Evolutionary conservation across 495 filamentous ascomycete genomes (phyloP).

Genomic region (Neurospora cerealis): DNA sequence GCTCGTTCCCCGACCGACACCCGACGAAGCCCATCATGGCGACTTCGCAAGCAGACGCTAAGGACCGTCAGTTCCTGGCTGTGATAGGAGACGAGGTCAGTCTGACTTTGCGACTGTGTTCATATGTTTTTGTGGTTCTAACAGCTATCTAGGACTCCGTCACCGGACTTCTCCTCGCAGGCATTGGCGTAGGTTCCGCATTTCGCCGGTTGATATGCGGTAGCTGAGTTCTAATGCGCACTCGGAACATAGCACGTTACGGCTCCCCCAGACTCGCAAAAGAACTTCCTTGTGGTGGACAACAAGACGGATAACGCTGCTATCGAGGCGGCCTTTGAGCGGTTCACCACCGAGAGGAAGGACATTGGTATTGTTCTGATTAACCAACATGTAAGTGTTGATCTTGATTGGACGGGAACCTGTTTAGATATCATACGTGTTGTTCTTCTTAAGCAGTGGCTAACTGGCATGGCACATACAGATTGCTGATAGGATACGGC

Average conservation of each 20-base stretch:
- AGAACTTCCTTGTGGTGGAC: slow-evolving; percentile 97
- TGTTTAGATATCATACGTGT: background rate
- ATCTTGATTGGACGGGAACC: background rate
- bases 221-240: background rate
- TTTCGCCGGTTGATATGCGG: background rate
- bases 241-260: slow-evolving; percentile 24
- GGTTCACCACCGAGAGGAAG: slow-evolving; percentile 78
- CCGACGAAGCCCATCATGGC: slow-evolving; percentile 29
- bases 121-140: slow-evolving; percentile 21
- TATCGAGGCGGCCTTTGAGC: slow-evolving; percentile 87
- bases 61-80: slow-evolving; percentile 92
- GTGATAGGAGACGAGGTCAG: slow-evolving; percentile 95
- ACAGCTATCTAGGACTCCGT: slow-evolving; percentile 65
- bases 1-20: background rate
- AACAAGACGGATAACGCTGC: slow-evolving; percentile 75
- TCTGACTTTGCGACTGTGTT: background rate
- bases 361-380: slow-evolving; percentile 95
- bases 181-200: slow-evolving; percentile 67
- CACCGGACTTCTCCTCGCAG: slow-evolving; percentile 86
- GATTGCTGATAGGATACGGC: slow-evolving; percentile 89
- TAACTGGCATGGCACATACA: slow-evolving; percentile 19
- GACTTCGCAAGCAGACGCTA: slow-evolving; percentile 49
- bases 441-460: too few species aligned
- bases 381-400: slow-evolving; percentile 80
- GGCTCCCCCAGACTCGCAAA: slow-evolving; percentile 66